Conservation (phyloP, 2,329 filamentous ascomycete genomes). For the Fusarium incarnatum region DNA sequence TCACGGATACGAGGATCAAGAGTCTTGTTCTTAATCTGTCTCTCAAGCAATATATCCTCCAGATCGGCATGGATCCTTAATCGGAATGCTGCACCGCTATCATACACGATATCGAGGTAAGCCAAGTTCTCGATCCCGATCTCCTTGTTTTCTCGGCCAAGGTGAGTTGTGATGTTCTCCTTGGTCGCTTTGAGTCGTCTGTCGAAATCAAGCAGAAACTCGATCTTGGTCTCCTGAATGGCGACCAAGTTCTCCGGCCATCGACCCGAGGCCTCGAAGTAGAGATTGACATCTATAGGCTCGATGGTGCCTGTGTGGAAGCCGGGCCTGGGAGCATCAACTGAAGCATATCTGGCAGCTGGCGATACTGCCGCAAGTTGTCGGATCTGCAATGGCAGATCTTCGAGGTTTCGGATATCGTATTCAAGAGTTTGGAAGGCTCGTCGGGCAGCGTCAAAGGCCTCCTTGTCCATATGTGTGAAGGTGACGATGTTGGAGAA, state of each 20-base stretch:
- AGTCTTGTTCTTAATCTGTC: slow-evolving; percentile 79
- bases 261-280: slow-evolving; percentile 91
- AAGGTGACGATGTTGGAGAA: slow-evolving; percentile 62
- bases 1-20: slow-evolving; percentile 74
- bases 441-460: slow-evolving; percentile 76
- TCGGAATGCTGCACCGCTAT: slow-evolving; percentile 79
- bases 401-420: slow-evolving; percentile 80
- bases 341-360: slow-evolving; percentile 78
- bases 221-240: slow-evolving; percentile 93
- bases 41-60: slow-evolving; percentile 83
- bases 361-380: slow-evolving; percentile 80
- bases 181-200: slow-evolving; percentile 74
- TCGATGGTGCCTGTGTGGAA: slow-evolving; percentile 57
- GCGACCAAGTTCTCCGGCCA: slow-evolving; percentile 94
- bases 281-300: slow-evolving; percentile 83
- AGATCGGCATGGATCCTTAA: slow-evolving; percentile 90
- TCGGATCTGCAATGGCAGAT: slow-evolving; percentile 87
- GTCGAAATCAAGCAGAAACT: slow-evolving; percentile 83
- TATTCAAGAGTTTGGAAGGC: slow-evolving; percentile 80
- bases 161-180: slow-evolving; percentile 70
- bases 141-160: slow-evolving; percentile 84
- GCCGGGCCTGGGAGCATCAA: slow-evolving; percentile 57
- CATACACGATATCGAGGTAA: slow-evolving; percentile 84
- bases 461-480: slow-evolving; percentile 60
- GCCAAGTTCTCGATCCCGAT: slow-evolving; percentile 78